Percentiles rank a stretch among this genome's conserved stretches.
Conservation (phyloP, 805 yeast species). For the Lipomyces spencermartinsiae region DNA sequence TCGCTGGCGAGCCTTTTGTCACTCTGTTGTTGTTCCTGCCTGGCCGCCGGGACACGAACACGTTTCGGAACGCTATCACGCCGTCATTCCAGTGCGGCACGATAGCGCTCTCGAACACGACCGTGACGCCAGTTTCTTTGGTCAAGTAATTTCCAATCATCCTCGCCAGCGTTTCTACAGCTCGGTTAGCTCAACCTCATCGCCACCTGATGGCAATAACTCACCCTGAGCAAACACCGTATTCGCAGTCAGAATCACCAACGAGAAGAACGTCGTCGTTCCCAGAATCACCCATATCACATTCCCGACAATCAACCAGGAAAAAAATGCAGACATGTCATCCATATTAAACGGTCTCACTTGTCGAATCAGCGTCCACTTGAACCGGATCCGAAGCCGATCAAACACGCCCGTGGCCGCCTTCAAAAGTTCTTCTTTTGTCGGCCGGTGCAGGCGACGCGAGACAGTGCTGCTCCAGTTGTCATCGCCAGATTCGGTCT, state of each 20-base stretch:
- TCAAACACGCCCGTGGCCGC: conserved; percentile 52
- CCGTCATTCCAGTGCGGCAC: conserved; percentile 95
- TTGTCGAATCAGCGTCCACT: conserved; percentile 78
- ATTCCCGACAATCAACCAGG: conserved; percentile 92
- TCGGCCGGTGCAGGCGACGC: conserved; percentile 38
- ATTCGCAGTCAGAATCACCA: conserved; percentile 75
- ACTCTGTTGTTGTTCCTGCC: conserved; percentile 56
- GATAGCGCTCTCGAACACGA: conserved; percentile 90
- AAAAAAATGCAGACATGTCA: conserved; percentile 85
- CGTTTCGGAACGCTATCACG: conserved; percentile 79
- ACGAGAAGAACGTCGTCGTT: conserved; percentile 90
- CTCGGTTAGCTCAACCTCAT: neutral
- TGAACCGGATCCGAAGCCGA: conserved; percentile 56
- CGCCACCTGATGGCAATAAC: neutral
- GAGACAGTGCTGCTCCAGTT: conserved; percentile 32
- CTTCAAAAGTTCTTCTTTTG: conserved; percentile 53
- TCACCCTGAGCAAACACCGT: conserved; percentile 77
- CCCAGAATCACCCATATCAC: conserved; percentile 78
- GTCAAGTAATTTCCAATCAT: conserved; percentile 83
- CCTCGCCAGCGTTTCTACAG: conserved; percentile 73
- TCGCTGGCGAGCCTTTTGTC: conserved; percentile 74
- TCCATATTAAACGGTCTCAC: conserved; percentile 90
- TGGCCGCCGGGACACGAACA: conserved; percentile 86
- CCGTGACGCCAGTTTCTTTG: conserved; percentile 78
- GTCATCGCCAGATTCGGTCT: conserved; percentile 7